Evolutionary conservation across 2,329 filamentous ascomycete genomes (phyloP).

Genomic region (Fusarium irregulare): DNA sequence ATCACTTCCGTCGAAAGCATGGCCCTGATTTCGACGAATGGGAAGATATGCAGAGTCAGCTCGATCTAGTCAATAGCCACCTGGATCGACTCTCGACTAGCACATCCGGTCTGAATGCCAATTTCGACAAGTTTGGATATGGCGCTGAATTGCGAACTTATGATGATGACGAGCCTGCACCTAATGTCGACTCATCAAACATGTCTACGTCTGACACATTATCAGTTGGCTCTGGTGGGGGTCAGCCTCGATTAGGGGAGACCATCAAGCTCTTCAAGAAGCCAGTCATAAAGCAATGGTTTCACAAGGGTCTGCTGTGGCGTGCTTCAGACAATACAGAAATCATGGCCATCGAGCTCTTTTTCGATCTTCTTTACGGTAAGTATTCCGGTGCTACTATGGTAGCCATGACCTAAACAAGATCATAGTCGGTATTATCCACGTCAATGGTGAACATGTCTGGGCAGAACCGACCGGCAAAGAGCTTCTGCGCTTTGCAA

Average conservation of each 20-base stretch:
- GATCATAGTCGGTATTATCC: constrained; percentile 67
- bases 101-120: constrained; percentile 67
- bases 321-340: constrained; percentile 68
- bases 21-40: constrained; percentile 66
- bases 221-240: constrained; percentile 39
- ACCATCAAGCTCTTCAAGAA: constrained; percentile 68
- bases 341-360: constrained; percentile 72
- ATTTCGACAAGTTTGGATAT: constrained; percentile 73
- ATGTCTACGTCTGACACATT: constrained; percentile 41
- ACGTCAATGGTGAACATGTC: constrained; percentile 70
- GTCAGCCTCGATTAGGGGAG: constrained; percentile 49
- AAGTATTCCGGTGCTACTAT: constrained; percentile 5
- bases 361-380: constrained; percentile 71
- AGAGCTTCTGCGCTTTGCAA: constrained; percentile 68
- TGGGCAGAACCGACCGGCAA: constrained; percentile 65
- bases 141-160: constrained; percentile 66
- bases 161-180: constrained; percentile 43
- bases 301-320: constrained; percentile 73
- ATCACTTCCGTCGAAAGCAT: constrained; percentile 60
- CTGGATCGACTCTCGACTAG: constrained; percentile 66
- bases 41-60: constrained; percentile 64
- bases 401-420: background rate
- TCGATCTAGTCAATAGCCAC: constrained; percentile 64
- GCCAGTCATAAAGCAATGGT: constrained; percentile 72
- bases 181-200: constrained; percentile 26